These are phyloP conservation scores for Moniliella sp. DNA, from an alignment of 1,284 basidiomycete species.

Conservation along the genomic window DNA sequence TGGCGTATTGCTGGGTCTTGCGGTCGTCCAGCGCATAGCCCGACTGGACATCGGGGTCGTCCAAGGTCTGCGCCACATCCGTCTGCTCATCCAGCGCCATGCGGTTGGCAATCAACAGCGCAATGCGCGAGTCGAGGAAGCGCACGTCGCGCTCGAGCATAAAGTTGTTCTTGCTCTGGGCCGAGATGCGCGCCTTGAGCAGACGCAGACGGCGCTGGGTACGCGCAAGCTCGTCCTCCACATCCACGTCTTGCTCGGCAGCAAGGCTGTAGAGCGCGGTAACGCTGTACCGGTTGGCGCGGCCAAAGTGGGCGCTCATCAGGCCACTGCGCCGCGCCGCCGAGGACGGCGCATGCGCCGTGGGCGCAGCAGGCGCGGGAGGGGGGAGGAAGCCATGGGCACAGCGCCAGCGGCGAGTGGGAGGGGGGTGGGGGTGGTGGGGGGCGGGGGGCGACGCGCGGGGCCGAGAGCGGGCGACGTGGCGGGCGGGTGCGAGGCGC, in stretches of 20 bases:
- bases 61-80: slow-evolving; percentile 40
- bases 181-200: slow-evolving; percentile 86
- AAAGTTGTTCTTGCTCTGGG: slow-evolving; percentile 98
- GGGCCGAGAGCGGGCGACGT: too few species aligned
- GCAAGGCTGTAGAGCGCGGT: slow-evolving; percentile 91
- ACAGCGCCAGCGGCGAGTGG: too few species aligned
- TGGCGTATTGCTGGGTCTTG: slow-evolving; percentile 79
- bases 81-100: slow-evolving; percentile 67
- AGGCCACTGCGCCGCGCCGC: not conserved
- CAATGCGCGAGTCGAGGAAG: slow-evolving; percentile 90
- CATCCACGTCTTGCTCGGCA: slow-evolving; percentile 91
- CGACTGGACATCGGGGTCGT: slow-evolving; percentile 55
- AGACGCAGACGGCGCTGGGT: slow-evolving; percentile 67
- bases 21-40: slow-evolving; percentile 54
- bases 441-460: too few species aligned
- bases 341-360: not conserved
- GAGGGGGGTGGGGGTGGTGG: too few species aligned
- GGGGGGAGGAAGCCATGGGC: too few species aligned
- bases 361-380: too few species aligned
- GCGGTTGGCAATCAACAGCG: slow-evolving; percentile 91
- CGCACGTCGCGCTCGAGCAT: slow-evolving; percentile 91
- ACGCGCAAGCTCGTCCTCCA: slow-evolving; percentile 86
- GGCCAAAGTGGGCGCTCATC: slow-evolving; percentile 37
- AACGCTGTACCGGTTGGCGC: slow-evolving; percentile 90
- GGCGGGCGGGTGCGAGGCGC: too few species aligned